A percentile compares a stretch with the other conserved stretches of the same genome.
Conservation (phyloP, 2,329 filamentous ascomycete genomes). For the Fusarium torreyae region DNA sequence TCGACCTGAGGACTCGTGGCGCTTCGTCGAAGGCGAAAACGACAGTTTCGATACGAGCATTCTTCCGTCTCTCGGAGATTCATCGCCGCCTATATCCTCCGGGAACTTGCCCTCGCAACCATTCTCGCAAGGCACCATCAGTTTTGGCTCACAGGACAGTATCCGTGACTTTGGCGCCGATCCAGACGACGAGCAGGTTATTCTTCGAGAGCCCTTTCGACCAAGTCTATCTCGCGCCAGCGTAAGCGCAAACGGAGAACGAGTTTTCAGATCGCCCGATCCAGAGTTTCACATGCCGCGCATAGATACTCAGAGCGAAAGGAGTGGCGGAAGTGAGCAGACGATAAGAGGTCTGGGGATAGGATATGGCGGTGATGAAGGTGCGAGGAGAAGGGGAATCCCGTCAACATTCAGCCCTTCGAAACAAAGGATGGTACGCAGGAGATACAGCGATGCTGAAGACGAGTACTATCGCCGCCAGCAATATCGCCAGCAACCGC, state of each 20-base stretch:
- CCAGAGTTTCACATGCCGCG: conserved; percentile 69
- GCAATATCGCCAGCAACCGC: conserved; percentile 21
- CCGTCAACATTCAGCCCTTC: conserved; percentile 42
- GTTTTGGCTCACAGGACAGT: conserved; percentile 68
- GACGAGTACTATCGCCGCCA: conserved; percentile 33
- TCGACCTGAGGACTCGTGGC: conserved; percentile 70
- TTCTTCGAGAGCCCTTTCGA: conserved; percentile 69
- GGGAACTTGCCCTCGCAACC: conserved; percentile 63
- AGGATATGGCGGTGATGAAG: conserved; percentile 41
- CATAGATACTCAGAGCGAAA: conserved; percentile 59
- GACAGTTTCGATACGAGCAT: conserved; percentile 73
- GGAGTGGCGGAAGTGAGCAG: conserved; percentile 53
- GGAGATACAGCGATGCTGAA: conserved; percentile 35
- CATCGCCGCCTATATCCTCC: conserved; percentile 56
- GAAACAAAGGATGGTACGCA: conserved; percentile 43
- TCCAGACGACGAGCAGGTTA: conserved; percentile 70
- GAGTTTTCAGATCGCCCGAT: conserved; percentile 59
- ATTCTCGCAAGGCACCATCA: conserved; percentile 59
- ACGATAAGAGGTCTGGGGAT: conserved; percentile 52
- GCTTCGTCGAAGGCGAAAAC: conserved; percentile 73
- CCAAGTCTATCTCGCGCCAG: conserved; percentile 64
- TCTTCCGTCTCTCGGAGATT: conserved; percentile 61
- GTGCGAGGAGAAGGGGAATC: conserved; percentile 50
- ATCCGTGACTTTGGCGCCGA: conserved; percentile 67
- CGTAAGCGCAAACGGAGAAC: conserved; percentile 46